Percentiles rank a stretch among this genome's conserved stretches.
These are phyloP conservation scores for Coleophoma cylindrospora DNA, from an alignment of 2,329 filamentous ascomycete species.

Conservation along the genomic window DNA sequence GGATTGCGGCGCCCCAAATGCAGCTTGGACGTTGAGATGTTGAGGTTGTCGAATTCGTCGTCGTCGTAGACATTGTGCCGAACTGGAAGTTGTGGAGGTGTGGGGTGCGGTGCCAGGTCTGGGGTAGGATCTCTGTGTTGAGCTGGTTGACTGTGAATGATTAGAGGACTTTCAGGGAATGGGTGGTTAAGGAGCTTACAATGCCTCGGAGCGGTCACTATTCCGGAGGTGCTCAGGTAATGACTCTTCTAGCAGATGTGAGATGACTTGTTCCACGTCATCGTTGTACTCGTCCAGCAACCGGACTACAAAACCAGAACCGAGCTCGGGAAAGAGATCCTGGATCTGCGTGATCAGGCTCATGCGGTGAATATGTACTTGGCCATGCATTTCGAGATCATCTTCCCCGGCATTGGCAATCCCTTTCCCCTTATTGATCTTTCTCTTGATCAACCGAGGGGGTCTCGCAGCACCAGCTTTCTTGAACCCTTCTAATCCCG, in stretches of 20 bases:
- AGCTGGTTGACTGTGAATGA: constrained; percentile 19
- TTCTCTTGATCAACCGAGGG: constrained; percentile 45
- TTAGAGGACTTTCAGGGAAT: neutral
- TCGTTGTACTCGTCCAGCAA: constrained; percentile 76
- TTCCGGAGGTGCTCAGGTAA: constrained; percentile 63
- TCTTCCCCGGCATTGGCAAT: constrained; percentile 30
- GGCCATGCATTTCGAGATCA: constrained; percentile 6
- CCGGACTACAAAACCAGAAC: constrained; percentile 74
- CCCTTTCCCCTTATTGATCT: constrained; percentile 63
- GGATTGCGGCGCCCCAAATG: constrained; percentile 72
- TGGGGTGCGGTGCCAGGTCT: constrained; percentile 53
- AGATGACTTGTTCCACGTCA: constrained; percentile 72
- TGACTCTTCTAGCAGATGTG: constrained; percentile 74
- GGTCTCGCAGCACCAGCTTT: constrained; percentile 49
- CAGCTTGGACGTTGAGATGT: constrained; percentile 60
- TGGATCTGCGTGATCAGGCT: constrained; percentile 86
- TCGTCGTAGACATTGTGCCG: constrained; percentile 75
- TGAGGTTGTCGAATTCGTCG: constrained; percentile 72
- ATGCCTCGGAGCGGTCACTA: constrained; percentile 58
- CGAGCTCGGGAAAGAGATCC: constrained; percentile 85
- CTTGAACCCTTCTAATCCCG: constrained; percentile 54
- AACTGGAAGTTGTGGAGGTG: constrained; percentile 48
- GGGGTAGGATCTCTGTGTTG: constrained; percentile 24
- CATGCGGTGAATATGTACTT: constrained; percentile 68
- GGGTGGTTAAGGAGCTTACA: constrained; percentile 15